Evolutionary conservation across 306 rosid genomes (phyloP).

Genomic region (Casuarina cunninghamiana): DNA sequence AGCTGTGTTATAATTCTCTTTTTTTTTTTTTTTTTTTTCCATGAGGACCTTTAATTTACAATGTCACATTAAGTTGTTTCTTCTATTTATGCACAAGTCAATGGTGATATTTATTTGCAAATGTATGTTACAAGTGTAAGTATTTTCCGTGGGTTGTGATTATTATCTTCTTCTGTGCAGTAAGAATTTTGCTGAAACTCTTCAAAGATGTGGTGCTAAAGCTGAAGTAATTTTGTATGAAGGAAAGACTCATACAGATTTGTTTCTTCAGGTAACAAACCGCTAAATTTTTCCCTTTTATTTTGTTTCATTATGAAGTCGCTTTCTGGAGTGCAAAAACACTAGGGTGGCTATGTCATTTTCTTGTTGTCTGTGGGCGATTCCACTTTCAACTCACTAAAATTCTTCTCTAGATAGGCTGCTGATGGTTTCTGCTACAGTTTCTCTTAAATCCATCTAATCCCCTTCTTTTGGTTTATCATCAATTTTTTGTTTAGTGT

Average conservation of each 20-base stretch:
- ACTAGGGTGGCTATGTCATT: background rate
- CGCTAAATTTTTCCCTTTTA: constrained; percentile 12
- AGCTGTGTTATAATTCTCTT: too few species aligned
- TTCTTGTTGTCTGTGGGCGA: background rate
- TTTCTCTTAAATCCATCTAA: background rate
- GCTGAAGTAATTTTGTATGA: constrained; percentile 73
- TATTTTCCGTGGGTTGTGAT: background rate
- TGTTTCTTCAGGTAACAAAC: constrained; percentile 82
- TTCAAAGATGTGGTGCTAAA: constrained; percentile 62
- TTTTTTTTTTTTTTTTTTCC: background rate
- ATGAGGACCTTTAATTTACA: background rate
- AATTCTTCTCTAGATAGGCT: background rate
- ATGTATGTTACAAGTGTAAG: background rate
- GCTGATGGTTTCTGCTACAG: background rate
- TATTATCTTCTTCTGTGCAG: constrained; percentile 44
- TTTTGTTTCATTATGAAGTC: background rate
- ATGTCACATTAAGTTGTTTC: background rate
- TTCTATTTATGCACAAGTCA: background rate
- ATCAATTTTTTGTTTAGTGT: background rate
- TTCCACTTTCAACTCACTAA: background rate
- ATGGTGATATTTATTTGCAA: background rate
- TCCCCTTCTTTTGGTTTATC: background rate
- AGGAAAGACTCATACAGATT: constrained; percentile 88
- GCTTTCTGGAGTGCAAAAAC: background rate
- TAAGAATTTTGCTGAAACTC: constrained; percentile 74